phyloP scores from a whole-genome alignment of 179 eudicot genomes.

The Camellia oleifera region DNA sequence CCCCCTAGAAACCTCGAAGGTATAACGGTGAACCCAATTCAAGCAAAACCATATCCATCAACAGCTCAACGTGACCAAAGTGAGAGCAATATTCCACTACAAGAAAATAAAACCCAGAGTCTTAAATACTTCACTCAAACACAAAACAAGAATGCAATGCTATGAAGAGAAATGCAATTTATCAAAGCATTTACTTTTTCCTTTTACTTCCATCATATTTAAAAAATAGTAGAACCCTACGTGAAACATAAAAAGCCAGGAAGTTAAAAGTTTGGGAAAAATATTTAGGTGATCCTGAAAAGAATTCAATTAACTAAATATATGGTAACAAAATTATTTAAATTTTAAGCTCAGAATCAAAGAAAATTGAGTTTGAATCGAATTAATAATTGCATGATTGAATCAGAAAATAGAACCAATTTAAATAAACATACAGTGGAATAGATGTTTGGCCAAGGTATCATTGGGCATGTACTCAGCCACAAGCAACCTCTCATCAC shows the following conservation, averaged over 20 bases:
- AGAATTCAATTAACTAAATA: neutral
- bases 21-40: neutral
- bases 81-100: neutral
- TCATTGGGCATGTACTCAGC: slow-evolving; percentile 93
- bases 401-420: neutral
- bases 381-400: neutral
- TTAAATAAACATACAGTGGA: slow-evolving; percentile 58
- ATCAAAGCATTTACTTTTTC: too few relatives aligned
- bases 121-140: neutral
- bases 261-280: neutral
- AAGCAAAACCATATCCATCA: neutral
- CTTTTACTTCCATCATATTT: too few relatives aligned
- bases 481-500: slow-evolving; percentile 88
- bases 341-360: neutral
- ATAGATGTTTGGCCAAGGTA: slow-evolving; percentile 86
- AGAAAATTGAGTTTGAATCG: neutral
- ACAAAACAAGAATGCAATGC: neutral
- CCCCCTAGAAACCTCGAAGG: neutral
- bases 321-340: too few relatives aligned
- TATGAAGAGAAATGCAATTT: neutral
- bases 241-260: neutral
- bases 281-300: too few relatives aligned
- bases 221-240: too few relatives aligned
- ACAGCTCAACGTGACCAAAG: neutral
- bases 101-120: neutral